These are phyloP conservation scores for Neoarthrinium moseri DNA, from an alignment of 2,329 filamentous ascomycete genomes.

Conservation along the genomic window DNA sequence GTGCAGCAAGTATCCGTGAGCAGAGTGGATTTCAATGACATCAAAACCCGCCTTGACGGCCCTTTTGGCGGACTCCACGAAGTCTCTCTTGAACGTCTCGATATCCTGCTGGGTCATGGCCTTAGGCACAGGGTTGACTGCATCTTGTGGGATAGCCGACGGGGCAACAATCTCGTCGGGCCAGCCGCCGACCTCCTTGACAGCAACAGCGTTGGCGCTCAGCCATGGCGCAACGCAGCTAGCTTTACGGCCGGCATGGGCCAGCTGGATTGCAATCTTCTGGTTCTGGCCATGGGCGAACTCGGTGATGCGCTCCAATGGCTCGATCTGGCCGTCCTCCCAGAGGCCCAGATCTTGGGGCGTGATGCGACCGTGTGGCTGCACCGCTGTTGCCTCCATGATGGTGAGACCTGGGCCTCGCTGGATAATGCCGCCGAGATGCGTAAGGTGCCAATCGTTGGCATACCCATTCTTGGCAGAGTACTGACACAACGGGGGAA, in stretches of 20 bases:
- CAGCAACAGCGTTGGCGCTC: slow-evolving; percentile 21
- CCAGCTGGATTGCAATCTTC: slow-evolving; percentile 68
- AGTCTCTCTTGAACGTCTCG: slow-evolving; percentile 31
- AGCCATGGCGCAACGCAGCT: slow-evolving; percentile 34
- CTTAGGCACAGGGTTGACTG: slow-evolving; percentile 52
- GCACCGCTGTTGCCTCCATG: slow-evolving; percentile 76
- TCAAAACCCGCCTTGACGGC: slow-evolving; percentile 54
- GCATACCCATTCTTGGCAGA: slow-evolving; percentile 63
- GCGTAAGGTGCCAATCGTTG: slow-evolving; percentile 81
- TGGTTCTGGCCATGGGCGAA: slow-evolving; percentile 53
- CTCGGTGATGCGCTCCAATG: slow-evolving; percentile 65
- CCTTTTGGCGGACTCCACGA: slow-evolving; percentile 31
- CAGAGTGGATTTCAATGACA: slow-evolving; percentile 71
- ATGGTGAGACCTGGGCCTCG: slow-evolving; percentile 73
- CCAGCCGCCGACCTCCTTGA: slow-evolving; percentile 35
- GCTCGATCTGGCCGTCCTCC: slow-evolving; percentile 78
- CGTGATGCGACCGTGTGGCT: slow-evolving; percentile 76
- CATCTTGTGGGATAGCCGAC: slow-evolving; percentile 53
- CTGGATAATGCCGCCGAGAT: slow-evolving; percentile 75
- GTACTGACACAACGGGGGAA: slow-evolving; percentile 32
- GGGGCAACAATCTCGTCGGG: slow-evolving; percentile 50
- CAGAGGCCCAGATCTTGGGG: slow-evolving; percentile 79
- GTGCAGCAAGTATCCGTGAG: slow-evolving; percentile 76
- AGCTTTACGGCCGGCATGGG: slow-evolving; percentile 56
- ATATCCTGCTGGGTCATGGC: slow-evolving; percentile 52